Base-by-base conservation (phyloP, 164 flowering plant species). In the Echeveria elegans region DNA sequence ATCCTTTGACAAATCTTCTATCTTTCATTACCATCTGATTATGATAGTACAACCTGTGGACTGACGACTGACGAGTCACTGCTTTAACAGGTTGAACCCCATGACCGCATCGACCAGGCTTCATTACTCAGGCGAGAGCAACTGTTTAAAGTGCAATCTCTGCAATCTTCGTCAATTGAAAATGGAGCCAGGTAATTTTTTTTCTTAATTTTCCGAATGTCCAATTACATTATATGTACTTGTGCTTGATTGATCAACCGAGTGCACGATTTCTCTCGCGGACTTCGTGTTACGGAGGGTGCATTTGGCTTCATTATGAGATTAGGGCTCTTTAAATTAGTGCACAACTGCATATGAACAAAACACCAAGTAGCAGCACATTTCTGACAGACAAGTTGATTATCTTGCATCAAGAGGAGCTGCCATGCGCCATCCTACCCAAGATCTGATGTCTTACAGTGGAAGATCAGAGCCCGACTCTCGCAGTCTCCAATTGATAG, bases 361-460 rank as follows among this genome's bases (percentile, higher is more conserved):
- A 68, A 69, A 71, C 79, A 82, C 92, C 89, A 72, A 94, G 91
- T 78, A 78, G 93, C 79, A 79, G 76, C 77, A 73, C 82, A 81
- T 89, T 88, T 92, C 88, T 95, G 97, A 96, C 97, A 95, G 99
- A 90, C 88, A 80, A 82, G 73, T 81, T 82, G 97, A 89, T 75
- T 95, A 92, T 82, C 90, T 88, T 79, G 84, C 90, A 77, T 83
- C 88, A 80, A 84, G 96, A 71, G 79, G 79, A 69, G 78, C 86
- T 70, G 68, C 83, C 62, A 71, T 83, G 73, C 93, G 82, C 76
- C 89, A 80, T 74, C 69, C 92, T 68, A 69, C 83, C 41, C 93
- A 86, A 77, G 97, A 89, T 69, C 76, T 84, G 68, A 64, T 82
- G 65, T 65, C 92, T 63, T 89, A 83, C 76, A 85, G 86, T 76